Conservation (phyloP, 352 stramenopile genomes). For the Globisporangium viniferum region DNA sequence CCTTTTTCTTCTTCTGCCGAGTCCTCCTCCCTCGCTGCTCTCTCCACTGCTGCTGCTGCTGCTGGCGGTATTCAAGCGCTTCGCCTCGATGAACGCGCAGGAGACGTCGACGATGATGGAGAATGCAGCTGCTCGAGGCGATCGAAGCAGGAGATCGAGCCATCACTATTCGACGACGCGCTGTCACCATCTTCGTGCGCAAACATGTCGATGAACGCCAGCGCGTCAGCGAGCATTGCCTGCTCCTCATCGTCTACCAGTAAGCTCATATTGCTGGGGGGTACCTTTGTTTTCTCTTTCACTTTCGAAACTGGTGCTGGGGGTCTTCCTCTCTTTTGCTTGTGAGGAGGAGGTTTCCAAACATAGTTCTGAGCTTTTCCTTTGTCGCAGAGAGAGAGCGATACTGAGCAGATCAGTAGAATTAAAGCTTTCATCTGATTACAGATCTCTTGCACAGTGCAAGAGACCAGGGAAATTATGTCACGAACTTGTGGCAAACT, state of each 20-base stretch:
- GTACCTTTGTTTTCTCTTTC: background rate
- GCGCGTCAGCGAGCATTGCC: constrained; percentile 14
- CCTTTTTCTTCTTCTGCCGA: background rate
- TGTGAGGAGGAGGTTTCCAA: background rate
- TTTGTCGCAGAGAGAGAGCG: no score
- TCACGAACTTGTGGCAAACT: no score
- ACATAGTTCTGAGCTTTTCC: no score
- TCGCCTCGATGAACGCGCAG: background rate
- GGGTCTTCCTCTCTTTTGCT: no score
- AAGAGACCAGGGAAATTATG: background rate
- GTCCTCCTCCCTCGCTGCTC: background rate
- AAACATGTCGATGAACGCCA: constrained; percentile 20
- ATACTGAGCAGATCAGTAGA: no score
- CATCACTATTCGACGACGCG: background rate
- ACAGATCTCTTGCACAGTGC: no score
- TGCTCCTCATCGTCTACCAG: constrained; percentile 10
- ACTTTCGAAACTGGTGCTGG: no score
- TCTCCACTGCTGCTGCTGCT: background rate
- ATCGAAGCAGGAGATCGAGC: background rate
- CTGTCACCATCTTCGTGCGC: background rate
- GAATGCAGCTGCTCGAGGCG: background rate
- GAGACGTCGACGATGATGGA: background rate
- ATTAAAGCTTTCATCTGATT: background rate
- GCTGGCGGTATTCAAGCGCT: no score
- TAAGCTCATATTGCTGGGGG: constrained; percentile 8